These are phyloP conservation scores for Ophiostoma himal-ulmi DNA, from an alignment of 2,329 filamentous ascomycete genomes.

Conservation along the genomic window DNA sequence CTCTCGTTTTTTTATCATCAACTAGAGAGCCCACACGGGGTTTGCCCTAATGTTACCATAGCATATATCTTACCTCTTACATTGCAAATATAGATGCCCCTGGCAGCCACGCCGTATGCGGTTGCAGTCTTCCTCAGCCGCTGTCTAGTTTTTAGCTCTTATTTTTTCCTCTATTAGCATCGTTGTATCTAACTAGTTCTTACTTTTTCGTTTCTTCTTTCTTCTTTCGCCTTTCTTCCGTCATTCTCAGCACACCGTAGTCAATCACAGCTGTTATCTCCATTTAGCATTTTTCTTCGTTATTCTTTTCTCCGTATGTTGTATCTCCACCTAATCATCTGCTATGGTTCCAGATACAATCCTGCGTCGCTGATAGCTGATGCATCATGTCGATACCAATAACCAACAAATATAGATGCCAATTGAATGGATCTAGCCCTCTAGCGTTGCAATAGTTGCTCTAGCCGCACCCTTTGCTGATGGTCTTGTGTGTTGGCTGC, in stretches of 20 bases:
- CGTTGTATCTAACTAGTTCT: neutral
- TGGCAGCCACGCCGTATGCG: neutral
- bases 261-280: neutral
- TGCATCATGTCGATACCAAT: neutral
- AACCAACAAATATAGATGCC: neutral
- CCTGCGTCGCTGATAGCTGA: neutral
- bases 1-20: neutral
- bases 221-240: neutral
- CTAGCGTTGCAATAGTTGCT: neutral
- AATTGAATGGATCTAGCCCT: neutral
- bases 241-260: neutral
- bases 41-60: neutral
- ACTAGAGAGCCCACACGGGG: neutral
- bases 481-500: neutral
- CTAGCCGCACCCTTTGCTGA: neutral
- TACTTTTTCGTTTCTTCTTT: neutral
- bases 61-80: neutral
- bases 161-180: neutral
- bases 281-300: neutral
- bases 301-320: neutral
- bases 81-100: neutral
- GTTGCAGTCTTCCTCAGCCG: slow-evolving; percentile 8
- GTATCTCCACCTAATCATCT: neutral
- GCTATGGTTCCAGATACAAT: neutral
- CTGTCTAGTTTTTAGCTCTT: neutral